A percentile compares a stretch with the other conserved stretches of the same genome.
Conservation (phyloP, 352 stramenopile species). For the Globisporangium acanthophoron region DNA sequence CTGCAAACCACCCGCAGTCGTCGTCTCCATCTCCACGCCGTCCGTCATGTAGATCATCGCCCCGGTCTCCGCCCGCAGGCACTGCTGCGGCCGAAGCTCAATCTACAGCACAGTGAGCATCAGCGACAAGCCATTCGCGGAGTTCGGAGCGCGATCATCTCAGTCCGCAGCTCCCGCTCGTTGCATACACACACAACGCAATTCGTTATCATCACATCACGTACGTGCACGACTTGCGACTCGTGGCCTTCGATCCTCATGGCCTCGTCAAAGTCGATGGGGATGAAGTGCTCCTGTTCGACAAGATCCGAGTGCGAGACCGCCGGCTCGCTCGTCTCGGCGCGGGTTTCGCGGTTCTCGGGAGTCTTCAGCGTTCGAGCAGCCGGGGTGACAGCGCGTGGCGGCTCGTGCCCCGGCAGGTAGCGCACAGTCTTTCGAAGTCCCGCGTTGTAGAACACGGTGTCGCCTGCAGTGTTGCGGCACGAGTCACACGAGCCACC, state of each 20-base stretch:
- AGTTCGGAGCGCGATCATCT: background rate
- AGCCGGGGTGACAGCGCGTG: background rate
- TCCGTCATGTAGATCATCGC: constrained; percentile 97
- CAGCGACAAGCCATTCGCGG: no score
- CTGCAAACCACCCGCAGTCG: constrained; percentile 86
- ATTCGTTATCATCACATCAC: background rate
- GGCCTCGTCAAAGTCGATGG: constrained; percentile 78
- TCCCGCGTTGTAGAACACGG: constrained; percentile 62
- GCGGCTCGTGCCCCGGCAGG: constrained; percentile 29
- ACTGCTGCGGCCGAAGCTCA: constrained; percentile 87
- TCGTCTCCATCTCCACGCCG: constrained; percentile 89
- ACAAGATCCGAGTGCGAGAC: constrained; percentile 21
- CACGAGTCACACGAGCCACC: background rate
- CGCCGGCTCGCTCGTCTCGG: constrained; percentile 7
- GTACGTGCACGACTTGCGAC: constrained; percentile 80
- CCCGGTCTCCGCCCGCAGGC: constrained; percentile 89
- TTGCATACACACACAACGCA: background rate
- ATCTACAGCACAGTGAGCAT: constrained; percentile 26
- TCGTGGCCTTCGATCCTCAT: constrained; percentile 80
- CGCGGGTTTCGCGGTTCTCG: constrained; percentile 1
- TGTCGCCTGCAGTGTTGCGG: constrained; percentile 25
- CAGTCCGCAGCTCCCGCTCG: background rate
- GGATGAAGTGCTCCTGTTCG: constrained; percentile 63
- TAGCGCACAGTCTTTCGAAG: constrained; percentile 57
- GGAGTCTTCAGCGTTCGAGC: background rate